Percentiles rank a stretch among this genome's conserved stretches.
Evolutionary conservation across 2,329 filamentous ascomycete species (phyloP).

Genomic region (Cytospora piceae): DNA sequence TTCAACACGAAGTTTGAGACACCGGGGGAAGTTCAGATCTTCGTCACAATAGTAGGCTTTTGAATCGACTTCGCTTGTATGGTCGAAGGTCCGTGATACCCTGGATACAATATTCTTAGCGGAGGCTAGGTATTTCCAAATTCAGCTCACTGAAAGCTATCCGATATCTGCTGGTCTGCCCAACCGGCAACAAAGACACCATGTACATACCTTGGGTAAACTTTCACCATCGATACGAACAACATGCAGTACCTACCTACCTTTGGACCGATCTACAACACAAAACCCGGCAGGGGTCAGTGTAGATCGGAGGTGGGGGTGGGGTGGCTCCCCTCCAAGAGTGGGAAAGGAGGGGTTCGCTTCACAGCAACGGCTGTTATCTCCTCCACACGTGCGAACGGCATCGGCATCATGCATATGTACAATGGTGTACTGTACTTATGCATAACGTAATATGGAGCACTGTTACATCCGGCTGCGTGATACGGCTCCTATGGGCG

Average conservation of each 20-base stretch:
- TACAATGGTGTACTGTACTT: neutral
- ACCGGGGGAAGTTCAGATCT: neutral
- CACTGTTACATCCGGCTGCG: neutral
- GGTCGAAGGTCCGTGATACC: neutral
- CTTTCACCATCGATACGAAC: neutral
- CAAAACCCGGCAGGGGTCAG: neutral
- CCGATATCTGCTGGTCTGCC: neutral
- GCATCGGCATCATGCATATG: neutral
- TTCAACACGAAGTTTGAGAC: neutral
- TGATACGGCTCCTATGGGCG: neutral
- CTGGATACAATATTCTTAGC: neutral
- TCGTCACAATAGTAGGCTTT: too few relatives aligned
- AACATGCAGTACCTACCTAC: too few relatives aligned
- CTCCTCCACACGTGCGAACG: neutral
- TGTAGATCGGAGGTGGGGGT: neutral
- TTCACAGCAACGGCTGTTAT: neutral
- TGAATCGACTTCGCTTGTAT: neutral
- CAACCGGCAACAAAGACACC: neutral
- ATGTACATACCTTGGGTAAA: neutral
- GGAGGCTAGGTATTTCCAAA: neutral
- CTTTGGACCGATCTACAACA: neutral
- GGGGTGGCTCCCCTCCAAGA: slow-evolving; percentile 1
- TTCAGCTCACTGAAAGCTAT: neutral
- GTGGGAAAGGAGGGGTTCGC: slow-evolving; percentile 26
- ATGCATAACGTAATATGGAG: neutral